Base-by-base conservation (phyloP, 1,284 basidiomycete species). In the Moniliella sp. region DNA sequence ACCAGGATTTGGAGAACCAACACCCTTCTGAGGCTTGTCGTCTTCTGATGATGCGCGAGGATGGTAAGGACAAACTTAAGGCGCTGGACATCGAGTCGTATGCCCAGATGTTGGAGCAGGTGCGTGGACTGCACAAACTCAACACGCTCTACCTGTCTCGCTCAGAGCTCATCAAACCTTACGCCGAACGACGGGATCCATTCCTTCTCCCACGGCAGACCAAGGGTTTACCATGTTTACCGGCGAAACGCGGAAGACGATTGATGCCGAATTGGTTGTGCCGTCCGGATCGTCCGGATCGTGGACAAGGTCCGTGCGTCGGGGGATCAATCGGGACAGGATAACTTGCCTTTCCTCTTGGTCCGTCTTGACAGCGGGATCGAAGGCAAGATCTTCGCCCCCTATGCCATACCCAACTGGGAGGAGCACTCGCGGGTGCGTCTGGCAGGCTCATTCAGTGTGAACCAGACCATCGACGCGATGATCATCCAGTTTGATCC, bases 11-110 rank as follows among this genome's bases (percentile, higher is more conserved):
- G 18, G 53, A 54, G 21, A 18, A 21, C 11, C 46, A 53, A 36
- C 52, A 58, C 21, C 37, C 46, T 4, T 53, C 49, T 33, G 18
- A 47, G 31, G 45, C 48, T 5, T 57, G 53, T 34, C 35, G 35
- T 25, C 66, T 77, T 33, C 75, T 99, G 55, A 82, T 93, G 75
- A 69, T 74, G 29, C 79, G 86, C 53, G 66, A 67, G 15, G 75
- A 82, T 42, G 75, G 74, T 46, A 75, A 72, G 36, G 71, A 70
- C 50, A 93, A 88, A 64, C 67, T 99, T 12, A 71, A 75, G 35
- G 82, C 88, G 46, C 74, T 97, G 37, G 88, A 84, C 54, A 66
- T 99, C 43, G 88, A 94, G 60, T 84, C 94, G 59, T 97, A 94
- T 56, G 88, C 88, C 4, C 73, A 78, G 61, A 88, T 81, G 62